Evolutionary conservation across 306 rosid species (phyloP), one percentile per base, ranked within the genome.

Genomic region (Oemleria cerasiformis): DNA sequence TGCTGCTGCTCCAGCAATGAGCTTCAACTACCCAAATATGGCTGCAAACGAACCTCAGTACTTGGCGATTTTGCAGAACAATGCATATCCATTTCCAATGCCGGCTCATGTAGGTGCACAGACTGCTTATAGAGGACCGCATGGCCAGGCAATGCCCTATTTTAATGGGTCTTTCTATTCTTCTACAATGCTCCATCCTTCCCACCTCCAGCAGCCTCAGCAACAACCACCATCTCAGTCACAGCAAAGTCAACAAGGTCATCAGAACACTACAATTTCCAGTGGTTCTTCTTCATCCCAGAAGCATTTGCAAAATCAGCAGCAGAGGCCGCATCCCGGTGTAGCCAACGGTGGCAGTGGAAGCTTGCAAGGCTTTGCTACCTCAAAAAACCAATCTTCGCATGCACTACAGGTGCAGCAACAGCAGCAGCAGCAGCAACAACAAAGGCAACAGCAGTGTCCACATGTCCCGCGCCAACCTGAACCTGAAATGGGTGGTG

Each of bases 101-200:
- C 93, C 96, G 0, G 84, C 97, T 2, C 99, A 91, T 74, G 92
- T 91, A 38, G 99, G 97, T 17, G 90, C 88, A 10, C 88, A 95
- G 14, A 88, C 96, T 4, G 86, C 92, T 36, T 95, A 89, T 71
- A 81, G 99, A 61, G 99, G 96, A 80, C 70, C 87, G 12, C 97
- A 88, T 74, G 75, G 86, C 16, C 99, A 88, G 74, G 83, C 96
- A 1, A 70, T 95, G 81, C 96, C 99, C 0, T 91, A 88, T 67
- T 89, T 86, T 75, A 92, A 79, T 60, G 97, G 97, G 34, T 84
- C 99, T 14, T 95, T 95, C 82, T 92, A 89, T 80, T 11, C 97
- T 66, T 78, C 97, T 43, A 96, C 82, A 79, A 85, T 92, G 88
- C 73, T 95, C 62, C 97, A 95, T 79, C 92, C 93, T 80, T 85